Base-by-base conservation (phyloP, 352 stramenopile species). In the Pythium phragmitis region DNA sequence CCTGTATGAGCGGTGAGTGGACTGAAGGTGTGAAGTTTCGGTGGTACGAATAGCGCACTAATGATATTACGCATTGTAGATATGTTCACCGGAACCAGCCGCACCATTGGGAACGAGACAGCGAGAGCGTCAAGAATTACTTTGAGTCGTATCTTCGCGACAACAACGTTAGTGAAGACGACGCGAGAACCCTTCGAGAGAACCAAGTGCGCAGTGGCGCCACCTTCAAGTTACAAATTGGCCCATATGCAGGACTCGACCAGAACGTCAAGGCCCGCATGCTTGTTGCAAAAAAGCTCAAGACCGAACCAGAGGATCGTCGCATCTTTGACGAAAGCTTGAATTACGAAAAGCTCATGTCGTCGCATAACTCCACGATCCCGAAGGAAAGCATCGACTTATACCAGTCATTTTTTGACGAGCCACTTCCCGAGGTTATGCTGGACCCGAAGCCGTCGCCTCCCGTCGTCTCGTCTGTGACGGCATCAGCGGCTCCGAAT, bases 361-460 rank as follows among this genome's bases (percentile, higher is more conserved):
- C 77, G 14, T 78, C 73, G 1, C 66, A 69, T 19, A 71, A 85
- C 39, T 69, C 68, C 33, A 85, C 77, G 2, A 80, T 92, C 11
- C 74, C 85, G 21, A n/a, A 64, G 0, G 85, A 94, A 17, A 89
- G 77, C 42, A 57, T 94, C 30, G 79, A 91, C 56, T 57, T 94
- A 11, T 94, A 94, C 69, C 87, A 90, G 60, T 92, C 80, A 1
- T 94, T 90, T 52, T 94, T 92, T 41, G 78, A 88, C 43, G 82
- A 91, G 26, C 70, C 87, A 14, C 49, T 94, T 17, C 82, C 85
- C 0, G 72, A 73, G 33, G 78, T 89, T 30, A 65, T 74, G 23
- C 85, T 89, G 16, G 88, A 85, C 28, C 53, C 65, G 12, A 26
- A 54, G 19, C 54, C 42, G 26, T 28, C 28, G 5, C 12, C 42